Conservation (phyloP, 2,329 filamentous ascomycete species). For the Colletotrichum kahawae region DNA sequence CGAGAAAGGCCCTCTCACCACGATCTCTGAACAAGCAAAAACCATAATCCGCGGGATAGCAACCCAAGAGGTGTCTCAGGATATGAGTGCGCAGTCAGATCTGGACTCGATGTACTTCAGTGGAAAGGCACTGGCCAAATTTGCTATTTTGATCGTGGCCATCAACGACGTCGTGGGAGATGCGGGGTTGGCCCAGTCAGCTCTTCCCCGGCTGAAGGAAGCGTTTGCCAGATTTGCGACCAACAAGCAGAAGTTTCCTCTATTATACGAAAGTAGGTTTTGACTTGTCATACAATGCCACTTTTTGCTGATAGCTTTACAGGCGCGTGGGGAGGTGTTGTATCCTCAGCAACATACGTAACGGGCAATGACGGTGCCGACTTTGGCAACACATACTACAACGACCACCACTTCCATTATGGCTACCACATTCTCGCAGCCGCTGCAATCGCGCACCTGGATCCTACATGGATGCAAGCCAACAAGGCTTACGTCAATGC, state of each 20-base stretch:
- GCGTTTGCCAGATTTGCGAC: slow-evolving; percentile 70
- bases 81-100: slow-evolving; percentile 75
- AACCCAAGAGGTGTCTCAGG: slow-evolving; percentile 74
- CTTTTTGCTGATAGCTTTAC: slow-evolving; percentile 1
- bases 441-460: slow-evolving; percentile 80
- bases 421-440: slow-evolving; percentile 91
- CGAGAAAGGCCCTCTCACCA: slow-evolving; percentile 46
- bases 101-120: slow-evolving; percentile 91
- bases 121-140: slow-evolving; percentile 84
- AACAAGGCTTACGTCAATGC: slow-evolving; percentile 85
- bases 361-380: slow-evolving; percentile 75
- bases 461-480: slow-evolving; percentile 72
- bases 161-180: slow-evolving; percentile 68
- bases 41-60: slow-evolving; percentile 66
- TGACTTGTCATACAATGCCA: background rate
- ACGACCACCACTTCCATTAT: slow-evolving; percentile 78
- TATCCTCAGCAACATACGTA: slow-evolving; percentile 75
- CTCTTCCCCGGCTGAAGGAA: slow-evolving; percentile 66
- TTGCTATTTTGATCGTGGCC: slow-evolving; percentile 71
- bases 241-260: slow-evolving; percentile 71
- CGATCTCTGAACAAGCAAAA: slow-evolving; percentile 60
- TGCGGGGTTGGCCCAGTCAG: slow-evolving; percentile 57
- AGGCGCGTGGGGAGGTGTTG: slow-evolving; percentile 79
- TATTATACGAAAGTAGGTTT: slow-evolving; percentile 66
- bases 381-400: slow-evolving; percentile 91